Conservation (phyloP, 495 filamentous ascomycete species). For the Aspergillus mulundensis region DNA sequence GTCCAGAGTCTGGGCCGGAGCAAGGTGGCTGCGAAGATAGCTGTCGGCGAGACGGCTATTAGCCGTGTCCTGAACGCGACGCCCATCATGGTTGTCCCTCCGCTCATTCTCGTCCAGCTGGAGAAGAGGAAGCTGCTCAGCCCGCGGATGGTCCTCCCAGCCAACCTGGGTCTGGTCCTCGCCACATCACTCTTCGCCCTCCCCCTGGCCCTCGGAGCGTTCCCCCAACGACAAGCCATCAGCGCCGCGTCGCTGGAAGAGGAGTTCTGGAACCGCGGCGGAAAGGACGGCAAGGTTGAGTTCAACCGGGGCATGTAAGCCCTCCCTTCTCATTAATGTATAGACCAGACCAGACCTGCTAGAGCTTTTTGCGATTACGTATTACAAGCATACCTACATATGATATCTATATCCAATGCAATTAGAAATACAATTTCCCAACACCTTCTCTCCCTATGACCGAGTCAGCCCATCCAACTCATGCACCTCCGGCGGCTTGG, state of each 20-base stretch:
- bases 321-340: background rate
- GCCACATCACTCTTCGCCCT: constrained; percentile 75
- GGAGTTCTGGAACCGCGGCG: constrained; percentile 73
- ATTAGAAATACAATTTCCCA: background rate
- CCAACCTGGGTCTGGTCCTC: constrained; percentile 80
- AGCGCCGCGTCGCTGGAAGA: constrained; percentile 67
- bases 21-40: constrained; percentile 78
- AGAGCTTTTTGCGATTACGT: background rate
- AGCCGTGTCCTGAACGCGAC: constrained; percentile 87
- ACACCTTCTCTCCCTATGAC: background rate
- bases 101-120: constrained; percentile 72
- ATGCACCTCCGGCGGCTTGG: background rate
- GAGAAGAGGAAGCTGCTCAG: constrained; percentile 63
- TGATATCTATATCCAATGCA: too few relatives aligned
- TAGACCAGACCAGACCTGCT: background rate
- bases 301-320: constrained; percentile 81
- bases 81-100: constrained; percentile 94
- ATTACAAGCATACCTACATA: too few relatives aligned
- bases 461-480: background rate
- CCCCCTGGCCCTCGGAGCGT: constrained; percentile 81
- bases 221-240: constrained; percentile 84
- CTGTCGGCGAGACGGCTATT: constrained; percentile 87
- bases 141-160: constrained; percentile 66
- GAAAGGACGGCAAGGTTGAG: constrained; percentile 69
- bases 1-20: constrained; percentile 74